A percentile compares a stretch with the other conserved stretches of the same genome.
Conservation (phyloP, 2,329 filamentous ascomycete species). For the Lecanicillium sp. region DNA sequence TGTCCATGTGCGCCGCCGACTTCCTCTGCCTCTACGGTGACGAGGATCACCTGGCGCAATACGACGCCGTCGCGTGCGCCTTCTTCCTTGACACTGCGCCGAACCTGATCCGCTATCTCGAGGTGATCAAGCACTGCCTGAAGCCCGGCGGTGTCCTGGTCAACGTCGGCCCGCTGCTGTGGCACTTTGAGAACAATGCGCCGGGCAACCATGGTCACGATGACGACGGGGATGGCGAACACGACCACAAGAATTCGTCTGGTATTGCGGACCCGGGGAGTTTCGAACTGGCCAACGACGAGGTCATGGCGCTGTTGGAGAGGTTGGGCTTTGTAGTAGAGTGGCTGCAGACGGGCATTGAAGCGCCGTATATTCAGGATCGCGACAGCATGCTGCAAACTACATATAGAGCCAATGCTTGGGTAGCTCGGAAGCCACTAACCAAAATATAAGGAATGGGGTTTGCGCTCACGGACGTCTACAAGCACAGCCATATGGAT, state of each 20-base stretch:
- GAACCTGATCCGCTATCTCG: constrained; percentile 84
- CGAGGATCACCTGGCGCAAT: constrained; percentile 52
- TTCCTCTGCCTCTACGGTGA: constrained; percentile 81
- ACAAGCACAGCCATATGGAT: too few species aligned
- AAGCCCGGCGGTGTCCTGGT: constrained; percentile 73
- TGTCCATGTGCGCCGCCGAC: constrained; percentile 92
- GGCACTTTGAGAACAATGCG: constrained; percentile 84
- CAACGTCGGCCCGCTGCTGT: constrained; percentile 85
- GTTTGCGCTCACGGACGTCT: too few species aligned
- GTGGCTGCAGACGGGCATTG: constrained; percentile 50
- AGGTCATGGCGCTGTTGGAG: constrained; percentile 71
- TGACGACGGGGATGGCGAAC: constrained; percentile 44
- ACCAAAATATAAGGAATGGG: neutral
- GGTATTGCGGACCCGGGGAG: constrained; percentile 86
- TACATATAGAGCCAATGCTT: constrained; percentile 72
- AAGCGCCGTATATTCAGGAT: constrained; percentile 84
- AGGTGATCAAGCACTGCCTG: constrained; percentile 74
- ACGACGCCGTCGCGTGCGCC: constrained; percentile 79
- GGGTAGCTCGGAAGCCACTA: constrained; percentile 71
- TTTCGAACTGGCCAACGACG: constrained; percentile 84
- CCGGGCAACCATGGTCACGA: constrained; percentile 51
- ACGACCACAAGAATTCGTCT: constrained; percentile 42
- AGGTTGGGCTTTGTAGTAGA: constrained; percentile 73
- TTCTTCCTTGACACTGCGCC: constrained; percentile 98
- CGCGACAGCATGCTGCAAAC: constrained; percentile 78